Conservation (phyloP, 768 basidiomycete species). For the Multifurca ochricompacta region DNA sequence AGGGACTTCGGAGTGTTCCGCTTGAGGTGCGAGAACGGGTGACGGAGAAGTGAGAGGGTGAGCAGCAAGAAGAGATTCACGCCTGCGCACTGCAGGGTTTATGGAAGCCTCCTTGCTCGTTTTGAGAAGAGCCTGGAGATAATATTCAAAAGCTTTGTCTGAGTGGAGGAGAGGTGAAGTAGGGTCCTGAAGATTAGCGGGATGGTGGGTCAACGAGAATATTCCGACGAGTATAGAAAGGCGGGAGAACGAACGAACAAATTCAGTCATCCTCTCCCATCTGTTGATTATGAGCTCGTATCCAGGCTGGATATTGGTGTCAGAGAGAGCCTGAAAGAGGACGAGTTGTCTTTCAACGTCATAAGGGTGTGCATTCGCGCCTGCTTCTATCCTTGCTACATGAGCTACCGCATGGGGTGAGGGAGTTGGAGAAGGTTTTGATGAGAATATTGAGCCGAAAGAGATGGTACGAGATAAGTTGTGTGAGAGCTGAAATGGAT, state of each 20-base stretch:
- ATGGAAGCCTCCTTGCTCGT: constrained; percentile 50
- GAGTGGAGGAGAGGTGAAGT: constrained; percentile 62
- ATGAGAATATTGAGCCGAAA: constrained; percentile 9
- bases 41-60: constrained; percentile 11
- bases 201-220: constrained; percentile 11
- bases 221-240: not conserved
- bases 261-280: constrained; percentile 81
- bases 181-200: constrained; percentile 42
- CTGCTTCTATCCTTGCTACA: constrained; percentile 68
- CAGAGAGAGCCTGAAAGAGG: constrained; percentile 57
- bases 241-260: constrained; percentile 42
- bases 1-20: constrained; percentile 5
- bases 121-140: constrained; percentile 59
- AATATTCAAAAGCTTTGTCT: constrained; percentile 67
- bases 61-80: constrained; percentile 52
- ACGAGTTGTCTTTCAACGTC: constrained; percentile 64
- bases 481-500: not conserved
- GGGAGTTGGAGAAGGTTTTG: constrained; percentile 28
- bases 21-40: not conserved
- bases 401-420: constrained; percentile 60
- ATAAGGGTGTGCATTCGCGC: constrained; percentile 65
- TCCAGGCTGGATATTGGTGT: constrained; percentile 57
- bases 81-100: constrained; percentile 54
- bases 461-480: constrained; percentile 10
- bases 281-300: constrained; percentile 67